phyloP scores from a whole-genome alignment of 345 rosid genomes.

The Brassica cretica region DNA sequence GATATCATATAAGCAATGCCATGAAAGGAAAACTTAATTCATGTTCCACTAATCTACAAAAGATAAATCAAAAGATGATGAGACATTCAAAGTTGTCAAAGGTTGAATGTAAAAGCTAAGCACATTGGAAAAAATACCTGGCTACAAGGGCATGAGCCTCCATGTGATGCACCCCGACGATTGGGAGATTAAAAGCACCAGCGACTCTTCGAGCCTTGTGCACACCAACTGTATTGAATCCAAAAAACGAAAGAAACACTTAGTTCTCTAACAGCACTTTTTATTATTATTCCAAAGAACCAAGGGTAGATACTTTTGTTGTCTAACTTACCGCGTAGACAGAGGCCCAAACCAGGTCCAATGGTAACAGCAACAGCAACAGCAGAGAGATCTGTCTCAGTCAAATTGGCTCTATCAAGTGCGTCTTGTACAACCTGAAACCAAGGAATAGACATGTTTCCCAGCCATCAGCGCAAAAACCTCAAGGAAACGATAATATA shows the following conservation, averaged over 20 bases:
- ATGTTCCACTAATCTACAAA: constrained; percentile 60
- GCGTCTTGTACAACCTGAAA: constrained; percentile 86
- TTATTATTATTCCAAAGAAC: neutral
- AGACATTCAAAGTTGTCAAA: too few relatives aligned
- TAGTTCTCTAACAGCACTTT: neutral
- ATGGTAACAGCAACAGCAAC: constrained; percentile 97
- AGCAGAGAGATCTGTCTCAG: constrained; percentile 69
- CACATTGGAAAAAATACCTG: constrained; percentile 50
- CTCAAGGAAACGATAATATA: neutral
- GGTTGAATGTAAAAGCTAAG: too few relatives aligned
- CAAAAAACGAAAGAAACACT: neutral
- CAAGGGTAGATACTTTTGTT: neutral
- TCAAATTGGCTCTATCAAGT: constrained; percentile 66
- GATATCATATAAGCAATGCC: constrained; percentile 92
- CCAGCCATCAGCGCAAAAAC: too few relatives aligned
- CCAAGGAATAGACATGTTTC: neutral
- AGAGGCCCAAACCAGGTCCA: constrained; percentile 96
- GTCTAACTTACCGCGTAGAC: constrained; percentile 74
- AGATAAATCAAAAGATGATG: neutral
- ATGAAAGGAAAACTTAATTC: constrained; percentile 89
- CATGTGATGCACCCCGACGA: constrained; percentile 90
- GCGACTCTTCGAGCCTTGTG: constrained; percentile 82
- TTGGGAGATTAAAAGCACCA: constrained; percentile 64
- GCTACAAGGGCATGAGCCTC: constrained; percentile 96
- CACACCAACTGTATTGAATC: constrained; percentile 67